Percentiles rank a stretch among this genome's conserved stretches.
phyloP scores from a whole-genome alignment of 345 rosid genomes.

The Erodium maritimum region DNA sequence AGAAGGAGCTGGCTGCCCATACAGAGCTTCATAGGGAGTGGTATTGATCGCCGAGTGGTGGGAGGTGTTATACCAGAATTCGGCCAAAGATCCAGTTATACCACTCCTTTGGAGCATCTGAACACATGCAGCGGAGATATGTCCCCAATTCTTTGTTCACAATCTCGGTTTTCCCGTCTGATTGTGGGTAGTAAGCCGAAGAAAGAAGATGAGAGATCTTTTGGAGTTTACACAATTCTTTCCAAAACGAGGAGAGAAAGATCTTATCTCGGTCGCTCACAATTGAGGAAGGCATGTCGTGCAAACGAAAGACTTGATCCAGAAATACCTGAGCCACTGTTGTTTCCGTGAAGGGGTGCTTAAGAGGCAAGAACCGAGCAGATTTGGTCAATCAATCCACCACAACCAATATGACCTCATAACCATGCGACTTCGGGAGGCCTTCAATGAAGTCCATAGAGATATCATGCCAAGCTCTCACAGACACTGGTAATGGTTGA shows the following conservation, averaged over 20 bases:
- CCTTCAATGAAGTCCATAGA: conserved; percentile 10
- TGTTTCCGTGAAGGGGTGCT: not conserved
- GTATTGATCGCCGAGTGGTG: not conserved
- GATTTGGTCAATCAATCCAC: too few species aligned
- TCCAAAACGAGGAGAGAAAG: too few species aligned
- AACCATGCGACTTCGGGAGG: conserved; percentile 3
- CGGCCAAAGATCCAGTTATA: not conserved
- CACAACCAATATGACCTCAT: not conserved
- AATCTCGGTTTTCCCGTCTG: too few species aligned
- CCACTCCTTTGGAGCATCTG: not conserved
- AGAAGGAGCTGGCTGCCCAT: too few species aligned
- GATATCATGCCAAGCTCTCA: not conserved
- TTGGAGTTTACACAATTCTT: too few species aligned
- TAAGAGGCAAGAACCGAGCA: not conserved
- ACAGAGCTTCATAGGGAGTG: too few species aligned
- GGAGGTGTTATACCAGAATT: conserved; percentile 2
- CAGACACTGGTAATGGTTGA: not conserved
- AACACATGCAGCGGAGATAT: not conserved
- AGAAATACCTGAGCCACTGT: not conserved
- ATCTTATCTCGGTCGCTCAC: not conserved
- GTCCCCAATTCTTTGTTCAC: too few species aligned
- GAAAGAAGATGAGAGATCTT: too few species aligned
- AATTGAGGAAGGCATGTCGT: conserved; percentile 3
- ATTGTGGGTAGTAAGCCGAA: not conserved
- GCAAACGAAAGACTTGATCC: not conserved